Conservation (phyloP, 805 yeast genomes). For the Cyberlindnera subsufficiens region DNA sequence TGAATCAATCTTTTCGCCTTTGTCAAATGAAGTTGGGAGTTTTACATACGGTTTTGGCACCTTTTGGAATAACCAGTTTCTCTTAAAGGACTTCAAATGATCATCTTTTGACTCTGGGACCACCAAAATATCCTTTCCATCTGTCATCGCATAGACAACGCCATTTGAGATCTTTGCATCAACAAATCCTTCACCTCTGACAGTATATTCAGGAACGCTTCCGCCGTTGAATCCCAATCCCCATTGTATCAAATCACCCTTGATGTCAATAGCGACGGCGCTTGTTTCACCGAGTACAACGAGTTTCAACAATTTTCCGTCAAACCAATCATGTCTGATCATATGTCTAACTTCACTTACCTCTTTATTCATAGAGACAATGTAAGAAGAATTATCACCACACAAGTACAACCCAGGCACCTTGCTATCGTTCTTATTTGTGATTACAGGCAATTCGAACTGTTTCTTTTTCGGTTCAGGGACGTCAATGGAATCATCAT, state of each 20-base stretch:
- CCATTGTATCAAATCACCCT: conserved; percentile 76
- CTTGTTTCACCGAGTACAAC: conserved; percentile 43
- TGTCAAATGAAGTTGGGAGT: conserved; percentile 9
- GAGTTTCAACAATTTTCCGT: conserved; percentile 50
- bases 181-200: conserved; percentile 41
- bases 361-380: conserved; percentile 26
- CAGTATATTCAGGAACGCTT: conserved; percentile 28
- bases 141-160: conserved; percentile 42
- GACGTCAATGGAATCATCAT: conserved; percentile 17
- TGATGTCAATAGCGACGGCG: conserved; percentile 50
- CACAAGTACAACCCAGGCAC: conserved; percentile 59
- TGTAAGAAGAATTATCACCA: conserved; percentile 45
- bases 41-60: conserved; percentile 7
- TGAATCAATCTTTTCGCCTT: conserved; percentile 45
- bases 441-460: conserved; percentile 26
- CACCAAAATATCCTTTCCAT: conserved; percentile 28
- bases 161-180: conserved; percentile 48
- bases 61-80: conserved; percentile 13
- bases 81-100: conserved; percentile 4
- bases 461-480: conserved; percentile 17
- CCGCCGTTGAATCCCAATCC: conserved; percentile 35
- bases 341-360: conserved; percentile 43
- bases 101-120: conserved; percentile 24
- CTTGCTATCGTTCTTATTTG: conserved; percentile 29
- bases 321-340: conserved; percentile 56